Conservation (phyloP, 331 rosid species). For the Pyrus hybrid region DNA sequence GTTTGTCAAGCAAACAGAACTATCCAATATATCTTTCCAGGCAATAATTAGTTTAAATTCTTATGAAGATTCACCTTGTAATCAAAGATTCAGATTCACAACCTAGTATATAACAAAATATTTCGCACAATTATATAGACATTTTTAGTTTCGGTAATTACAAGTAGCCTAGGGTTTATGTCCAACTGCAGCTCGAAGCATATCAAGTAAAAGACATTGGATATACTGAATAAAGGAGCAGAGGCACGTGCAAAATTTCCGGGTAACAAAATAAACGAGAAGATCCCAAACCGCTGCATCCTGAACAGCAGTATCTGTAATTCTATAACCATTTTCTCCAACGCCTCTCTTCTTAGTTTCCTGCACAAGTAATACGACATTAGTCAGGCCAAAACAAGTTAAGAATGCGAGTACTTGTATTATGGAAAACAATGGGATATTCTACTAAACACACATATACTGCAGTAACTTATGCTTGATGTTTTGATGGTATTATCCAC, state of each 20-base stretch:
- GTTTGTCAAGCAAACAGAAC: too few relatives aligned
- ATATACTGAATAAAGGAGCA: too few relatives aligned
- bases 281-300: not conserved
- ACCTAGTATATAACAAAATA: not conserved
- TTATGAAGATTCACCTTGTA: not conserved
- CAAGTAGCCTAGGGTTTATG: too few relatives aligned
- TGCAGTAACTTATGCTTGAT: not conserved
- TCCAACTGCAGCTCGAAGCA: not conserved
- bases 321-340: not conserved
- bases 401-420: not conserved
- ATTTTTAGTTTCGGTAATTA: not conserved
- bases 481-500: not conserved
- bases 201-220: not conserved
- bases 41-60: too few relatives aligned
- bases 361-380: not conserved
- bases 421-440: not conserved
- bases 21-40: too few relatives aligned
- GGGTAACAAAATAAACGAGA: not conserved
- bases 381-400: not conserved
- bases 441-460: not conserved
- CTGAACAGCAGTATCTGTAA: too few relatives aligned
- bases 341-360: not conserved
- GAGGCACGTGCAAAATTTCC: too few relatives aligned
- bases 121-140: not conserved
- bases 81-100: not conserved